These are phyloP conservation scores for Lipomyces mesembrius DNA, from an alignment of 805 yeast genomes.

Conservation along the genomic window DNA sequence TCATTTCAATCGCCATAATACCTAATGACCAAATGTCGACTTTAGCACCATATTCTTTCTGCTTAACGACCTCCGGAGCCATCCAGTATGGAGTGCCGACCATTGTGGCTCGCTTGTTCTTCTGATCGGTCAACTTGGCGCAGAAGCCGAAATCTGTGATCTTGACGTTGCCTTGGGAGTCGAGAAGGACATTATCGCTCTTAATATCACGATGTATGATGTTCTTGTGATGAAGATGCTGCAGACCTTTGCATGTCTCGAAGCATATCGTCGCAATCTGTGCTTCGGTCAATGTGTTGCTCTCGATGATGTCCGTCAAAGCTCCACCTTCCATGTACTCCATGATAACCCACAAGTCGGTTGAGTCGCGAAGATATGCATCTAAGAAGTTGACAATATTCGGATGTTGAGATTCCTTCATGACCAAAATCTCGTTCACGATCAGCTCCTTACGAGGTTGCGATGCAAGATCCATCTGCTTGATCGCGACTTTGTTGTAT, in stretches of 20 bases:
- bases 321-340: conserved; percentile 99
- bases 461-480: conserved; percentile 88
- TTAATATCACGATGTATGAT: conserved; percentile 97
- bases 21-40: conserved; percentile 85
- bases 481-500: conserved; percentile 76
- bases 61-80: conserved; percentile 86
- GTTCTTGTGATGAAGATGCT: conserved; percentile 87
- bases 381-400: conserved; percentile 95
- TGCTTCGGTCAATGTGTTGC: conserved; percentile 77
- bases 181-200: conserved; percentile 89
- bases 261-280: conserved; percentile 91
- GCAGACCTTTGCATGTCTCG: conserved; percentile 89
- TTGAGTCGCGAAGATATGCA: conserved; percentile 76
- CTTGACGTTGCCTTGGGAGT: conserved; percentile 82
- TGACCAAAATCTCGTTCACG: conserved; percentile 92
- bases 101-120: conserved; percentile 79
- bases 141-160: conserved; percentile 92
- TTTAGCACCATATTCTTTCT: conserved; percentile 78
- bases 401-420: conserved; percentile 93
- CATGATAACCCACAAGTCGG: conserved; percentile 98
- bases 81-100: conserved; percentile 90
- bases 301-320: conserved; percentile 91
- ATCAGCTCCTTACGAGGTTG: conserved; percentile 96
- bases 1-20: conserved; percentile 86
- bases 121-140: conserved; percentile 75